A percentile compares a stretch with the other conserved stretches of the same genome.
phyloP scores from a whole-genome alignment of 148 eudicot species.

The Rhododendron molle region DNA sequence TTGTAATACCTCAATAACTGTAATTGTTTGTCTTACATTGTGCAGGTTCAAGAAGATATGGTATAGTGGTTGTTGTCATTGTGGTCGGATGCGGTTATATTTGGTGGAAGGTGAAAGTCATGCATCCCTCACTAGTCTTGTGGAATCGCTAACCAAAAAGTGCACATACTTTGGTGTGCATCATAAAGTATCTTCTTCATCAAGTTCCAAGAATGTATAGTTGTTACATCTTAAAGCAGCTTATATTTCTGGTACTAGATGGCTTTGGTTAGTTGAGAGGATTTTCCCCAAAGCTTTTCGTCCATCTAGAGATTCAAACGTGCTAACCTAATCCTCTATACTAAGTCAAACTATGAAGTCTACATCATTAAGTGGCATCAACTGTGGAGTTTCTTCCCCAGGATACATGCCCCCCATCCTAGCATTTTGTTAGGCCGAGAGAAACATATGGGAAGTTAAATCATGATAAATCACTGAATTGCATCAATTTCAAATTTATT shows the following conservation, averaged over 20 bases:
- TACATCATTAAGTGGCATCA: background rate
- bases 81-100: slow-evolving; percentile 72
- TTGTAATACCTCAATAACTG: background rate
- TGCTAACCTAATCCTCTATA: background rate
- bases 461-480: background rate
- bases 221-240: background rate
- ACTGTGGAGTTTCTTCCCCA: background rate
- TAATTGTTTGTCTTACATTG: slow-evolving; percentile 5
- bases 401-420: too few species aligned
- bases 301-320: background rate
- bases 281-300: background rate
- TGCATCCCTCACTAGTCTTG: background rate
- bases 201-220: background rate
- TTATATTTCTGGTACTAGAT: background rate
- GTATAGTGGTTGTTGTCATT: slow-evolving; percentile 49
- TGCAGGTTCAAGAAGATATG: slow-evolving; percentile 70
- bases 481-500: background rate
- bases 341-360: background rate
- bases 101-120: slow-evolving; percentile 93
- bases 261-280: background rate
- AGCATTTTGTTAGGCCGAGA: background rate
- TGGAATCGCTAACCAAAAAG: background rate
- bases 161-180: background rate
- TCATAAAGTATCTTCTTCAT: background rate
- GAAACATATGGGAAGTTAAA: background rate